phyloP scores from a whole-genome alignment of 257 asterid species.

The Gardenia jasminoides region DNA sequence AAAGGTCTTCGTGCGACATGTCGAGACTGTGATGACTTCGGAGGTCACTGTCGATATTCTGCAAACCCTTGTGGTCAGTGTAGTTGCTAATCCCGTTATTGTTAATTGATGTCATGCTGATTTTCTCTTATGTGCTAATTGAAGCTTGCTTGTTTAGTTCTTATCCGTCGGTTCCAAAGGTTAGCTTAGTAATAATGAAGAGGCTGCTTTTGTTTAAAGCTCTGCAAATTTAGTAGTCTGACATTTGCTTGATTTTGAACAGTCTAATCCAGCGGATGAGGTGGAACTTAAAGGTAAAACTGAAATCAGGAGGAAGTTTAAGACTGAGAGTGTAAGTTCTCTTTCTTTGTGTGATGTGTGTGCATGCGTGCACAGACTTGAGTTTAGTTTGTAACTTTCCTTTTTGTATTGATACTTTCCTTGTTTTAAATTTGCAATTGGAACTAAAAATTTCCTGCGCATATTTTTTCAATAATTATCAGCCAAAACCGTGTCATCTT shows the following conservation, averaged over 20 bases:
- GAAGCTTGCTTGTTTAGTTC: not conserved
- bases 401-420: not conserved
- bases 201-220: not conserved
- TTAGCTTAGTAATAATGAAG: not conserved
- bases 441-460: not conserved
- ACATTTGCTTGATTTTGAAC: slow-evolving; percentile 30
- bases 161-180: not conserved
- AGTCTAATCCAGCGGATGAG: slow-evolving; percentile 51
- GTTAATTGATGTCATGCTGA: slow-evolving; percentile 1
- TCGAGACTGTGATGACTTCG: slow-evolving; percentile 71
- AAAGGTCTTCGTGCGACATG: slow-evolving; percentile 75
- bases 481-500: not conserved
- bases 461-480: not conserved
- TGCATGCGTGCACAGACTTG: too few relatives aligned
- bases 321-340: slow-evolving; percentile 61
- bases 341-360: slow-evolving; percentile 2
- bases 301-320: slow-evolving; percentile 46
- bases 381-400: not conserved
- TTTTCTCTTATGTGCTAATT: not conserved
- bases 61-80: slow-evolving; percentile 71
- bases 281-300: slow-evolving; percentile 31
- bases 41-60: slow-evolving; percentile 58
- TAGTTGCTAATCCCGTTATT: slow-evolving; percentile 3
- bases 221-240: slow-evolving; percentile 6
- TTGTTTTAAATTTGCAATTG: not conserved